Evolutionary conservation across 2,329 filamentous ascomycete species (phyloP).

Genomic region (Colletotrichum musae): DNA sequence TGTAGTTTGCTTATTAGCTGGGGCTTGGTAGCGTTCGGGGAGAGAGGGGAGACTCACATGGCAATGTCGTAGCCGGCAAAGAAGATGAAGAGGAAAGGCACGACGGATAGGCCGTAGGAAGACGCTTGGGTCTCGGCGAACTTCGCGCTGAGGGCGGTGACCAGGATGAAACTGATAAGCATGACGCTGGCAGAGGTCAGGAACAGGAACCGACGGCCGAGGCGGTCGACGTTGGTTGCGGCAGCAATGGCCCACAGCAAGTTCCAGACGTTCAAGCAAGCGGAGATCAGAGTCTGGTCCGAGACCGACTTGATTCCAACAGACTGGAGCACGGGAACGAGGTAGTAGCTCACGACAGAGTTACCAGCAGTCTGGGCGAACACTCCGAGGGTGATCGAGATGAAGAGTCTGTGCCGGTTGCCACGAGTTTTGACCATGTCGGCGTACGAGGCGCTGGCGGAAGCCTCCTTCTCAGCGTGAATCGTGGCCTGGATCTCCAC

Average conservation of each 20-base stretch:
- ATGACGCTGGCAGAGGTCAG: conserved; percentile 34
- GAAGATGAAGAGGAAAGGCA: conserved; percentile 57
- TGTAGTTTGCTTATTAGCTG: neutral
- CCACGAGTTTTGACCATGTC: conserved; percentile 43
- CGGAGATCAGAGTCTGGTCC: conserved; percentile 54
- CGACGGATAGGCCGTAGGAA: conserved; percentile 47
- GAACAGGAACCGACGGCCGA: conserved; percentile 38
- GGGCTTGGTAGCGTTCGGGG: no score
- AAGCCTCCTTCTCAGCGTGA: conserved; percentile 40
- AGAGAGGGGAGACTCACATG: conserved; percentile 14
- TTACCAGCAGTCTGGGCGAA: conserved; percentile 47
- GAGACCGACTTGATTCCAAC: conserved; percentile 50
- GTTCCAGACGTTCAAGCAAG: conserved; percentile 39
- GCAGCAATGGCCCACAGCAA: conserved; percentile 36
- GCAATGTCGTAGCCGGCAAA: conserved; percentile 48
- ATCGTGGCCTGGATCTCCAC: conserved; percentile 45
- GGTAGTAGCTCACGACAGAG: conserved; percentile 50
- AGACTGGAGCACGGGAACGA: conserved; percentile 41
- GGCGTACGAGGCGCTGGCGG: conserved; percentile 29
- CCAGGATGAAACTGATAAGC: conserved; percentile 33
- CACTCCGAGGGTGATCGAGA: conserved; percentile 48
- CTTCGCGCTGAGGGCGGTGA: conserved; percentile 34
- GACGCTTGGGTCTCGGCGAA: conserved; percentile 43
- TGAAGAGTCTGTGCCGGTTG: conserved; percentile 49
- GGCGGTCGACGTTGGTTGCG: conserved; percentile 34